phyloP scores from a whole-genome alignment of 129 eudicot species.

The Calendula officinalis region DNA sequence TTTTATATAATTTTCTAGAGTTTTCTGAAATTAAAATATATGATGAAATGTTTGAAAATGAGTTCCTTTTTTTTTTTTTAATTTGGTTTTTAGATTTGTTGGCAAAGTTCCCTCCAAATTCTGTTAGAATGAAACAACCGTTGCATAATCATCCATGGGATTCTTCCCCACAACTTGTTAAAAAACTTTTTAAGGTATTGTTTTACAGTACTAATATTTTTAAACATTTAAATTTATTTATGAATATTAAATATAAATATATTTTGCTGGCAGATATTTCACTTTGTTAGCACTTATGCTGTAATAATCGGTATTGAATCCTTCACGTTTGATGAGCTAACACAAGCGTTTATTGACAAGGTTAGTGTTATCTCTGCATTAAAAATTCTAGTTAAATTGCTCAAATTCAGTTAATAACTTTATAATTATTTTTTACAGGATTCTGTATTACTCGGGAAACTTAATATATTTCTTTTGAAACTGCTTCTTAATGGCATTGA shows the following conservation, averaged over 20 bases:
- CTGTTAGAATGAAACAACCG: slow-evolving; percentile 70
- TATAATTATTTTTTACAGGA: slow-evolving; percentile 50
- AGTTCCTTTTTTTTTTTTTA: background rate
- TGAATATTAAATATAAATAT: slow-evolving; percentile 16
- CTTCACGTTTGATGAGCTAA: slow-evolving; percentile 84
- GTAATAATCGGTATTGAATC: slow-evolving; percentile 50
- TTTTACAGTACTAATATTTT: background rate
- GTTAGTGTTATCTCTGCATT: slow-evolving; percentile 37
- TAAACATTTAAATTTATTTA: background rate
- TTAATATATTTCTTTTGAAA: slow-evolving; percentile 59
- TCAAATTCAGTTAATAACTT: background rate
- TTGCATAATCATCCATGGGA: slow-evolving; percentile 70
- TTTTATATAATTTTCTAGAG: background rate
- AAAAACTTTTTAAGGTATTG: slow-evolving; percentile 38
- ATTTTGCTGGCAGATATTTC: slow-evolving; percentile 62
- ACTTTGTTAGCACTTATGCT: slow-evolving; percentile 81
- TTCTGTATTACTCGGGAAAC: slow-evolving; percentile 71
- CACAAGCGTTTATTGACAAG: slow-evolving; percentile 76
- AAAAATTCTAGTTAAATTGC: background rate
- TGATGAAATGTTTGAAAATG: background rate
- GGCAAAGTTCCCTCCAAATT: slow-evolving; percentile 86
- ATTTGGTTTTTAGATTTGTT: slow-evolving; percentile 55
- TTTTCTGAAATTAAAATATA: slow-evolving; percentile 22
- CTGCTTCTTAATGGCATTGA: slow-evolving; percentile 74
- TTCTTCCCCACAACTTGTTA: slow-evolving; percentile 72